Conservation (phyloP, 495 filamentous ascomycete genomes). For the Penicillium turbatum region DNA sequence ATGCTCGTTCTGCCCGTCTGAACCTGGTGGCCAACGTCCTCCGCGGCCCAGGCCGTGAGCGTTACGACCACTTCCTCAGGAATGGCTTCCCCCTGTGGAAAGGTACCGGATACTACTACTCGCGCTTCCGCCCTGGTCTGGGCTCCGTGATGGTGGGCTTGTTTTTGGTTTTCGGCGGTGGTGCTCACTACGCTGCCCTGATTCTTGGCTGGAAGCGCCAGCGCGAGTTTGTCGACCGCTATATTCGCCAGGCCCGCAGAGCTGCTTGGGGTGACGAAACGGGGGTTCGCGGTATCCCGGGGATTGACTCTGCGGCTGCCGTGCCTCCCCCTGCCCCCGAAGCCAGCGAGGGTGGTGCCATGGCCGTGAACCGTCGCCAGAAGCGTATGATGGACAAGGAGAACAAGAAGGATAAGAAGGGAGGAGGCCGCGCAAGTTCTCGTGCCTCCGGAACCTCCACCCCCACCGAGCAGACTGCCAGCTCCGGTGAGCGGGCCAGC, state of each 20-base stretch:
- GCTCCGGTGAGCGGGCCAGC: slow-evolving; percentile 62
- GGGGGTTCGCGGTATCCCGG: slow-evolving; percentile 62
- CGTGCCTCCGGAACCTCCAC: slow-evolving; percentile 47
- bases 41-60: slow-evolving; percentile 68
- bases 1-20: slow-evolving; percentile 74
- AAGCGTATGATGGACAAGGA: slow-evolving; percentile 83
- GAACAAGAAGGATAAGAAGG: slow-evolving; percentile 60
- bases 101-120: slow-evolving; percentile 97
- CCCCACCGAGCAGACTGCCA: slow-evolving; percentile 41
- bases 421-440: slow-evolving; percentile 31
- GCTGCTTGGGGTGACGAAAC: slow-evolving; percentile 84
- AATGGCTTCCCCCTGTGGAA: slow-evolving; percentile 96
- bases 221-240: slow-evolving; percentile 82
- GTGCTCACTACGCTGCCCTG: slow-evolving; percentile 77
- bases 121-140: slow-evolving; percentile 82
- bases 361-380: slow-evolving; percentile 78
- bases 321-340: slow-evolving; percentile 37
- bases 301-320: slow-evolving; percentile 49
- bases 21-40: slow-evolving; percentile 81
- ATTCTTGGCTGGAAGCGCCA: slow-evolving; percentile 83
- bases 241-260: slow-evolving; percentile 82
- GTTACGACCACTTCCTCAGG: slow-evolving; percentile 91
- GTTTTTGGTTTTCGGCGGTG: slow-evolving; percentile 81
- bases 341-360: slow-evolving; percentile 37
- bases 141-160: slow-evolving; percentile 77